Percentiles rank a stretch among this genome's conserved stretches.
These are phyloP conservation scores for Penicillium occitanis DNA, from an alignment of 2,329 filamentous ascomycete genomes.

Conservation along the genomic window DNA sequence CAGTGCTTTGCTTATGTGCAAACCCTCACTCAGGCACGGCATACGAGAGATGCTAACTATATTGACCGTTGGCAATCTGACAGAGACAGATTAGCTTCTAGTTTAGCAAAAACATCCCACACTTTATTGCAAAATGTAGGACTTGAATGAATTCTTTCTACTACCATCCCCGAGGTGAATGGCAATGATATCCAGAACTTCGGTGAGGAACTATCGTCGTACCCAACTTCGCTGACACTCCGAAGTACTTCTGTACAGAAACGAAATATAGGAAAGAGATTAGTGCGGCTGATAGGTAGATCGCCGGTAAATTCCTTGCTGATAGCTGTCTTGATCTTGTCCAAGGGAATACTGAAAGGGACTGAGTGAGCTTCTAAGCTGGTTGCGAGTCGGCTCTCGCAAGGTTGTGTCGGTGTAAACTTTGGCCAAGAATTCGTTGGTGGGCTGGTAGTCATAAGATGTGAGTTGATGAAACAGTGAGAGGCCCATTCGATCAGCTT, in stretches of 20 bases:
- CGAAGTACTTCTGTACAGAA: neutral
- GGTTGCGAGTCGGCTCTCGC: neutral
- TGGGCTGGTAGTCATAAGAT: neutral
- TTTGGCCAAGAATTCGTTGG: neutral
- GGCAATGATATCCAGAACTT: neutral
- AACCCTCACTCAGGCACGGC: neutral
- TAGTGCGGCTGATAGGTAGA: neutral
- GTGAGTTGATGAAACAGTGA: neutral
- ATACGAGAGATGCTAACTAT: neutral
- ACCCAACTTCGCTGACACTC: neutral
- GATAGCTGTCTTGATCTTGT: neutral
- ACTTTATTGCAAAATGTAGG: neutral
- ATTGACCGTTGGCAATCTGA: neutral
- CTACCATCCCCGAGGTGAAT: neutral
- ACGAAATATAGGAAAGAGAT: neutral
- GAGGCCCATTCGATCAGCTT: neutral
- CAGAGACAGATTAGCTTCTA: neutral
- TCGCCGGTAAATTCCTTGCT: neutral
- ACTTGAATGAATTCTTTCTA: neutral
- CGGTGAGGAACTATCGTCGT: neutral
- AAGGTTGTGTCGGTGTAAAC: neutral
- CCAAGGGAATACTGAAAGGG: neutral
- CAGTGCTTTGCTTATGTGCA: neutral
- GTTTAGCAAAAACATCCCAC: neutral
- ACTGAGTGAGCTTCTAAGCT: neutral